Conservation (phyloP, 768 basidiomycete genomes). For the Pulveroboletus ravenelii region DNA sequence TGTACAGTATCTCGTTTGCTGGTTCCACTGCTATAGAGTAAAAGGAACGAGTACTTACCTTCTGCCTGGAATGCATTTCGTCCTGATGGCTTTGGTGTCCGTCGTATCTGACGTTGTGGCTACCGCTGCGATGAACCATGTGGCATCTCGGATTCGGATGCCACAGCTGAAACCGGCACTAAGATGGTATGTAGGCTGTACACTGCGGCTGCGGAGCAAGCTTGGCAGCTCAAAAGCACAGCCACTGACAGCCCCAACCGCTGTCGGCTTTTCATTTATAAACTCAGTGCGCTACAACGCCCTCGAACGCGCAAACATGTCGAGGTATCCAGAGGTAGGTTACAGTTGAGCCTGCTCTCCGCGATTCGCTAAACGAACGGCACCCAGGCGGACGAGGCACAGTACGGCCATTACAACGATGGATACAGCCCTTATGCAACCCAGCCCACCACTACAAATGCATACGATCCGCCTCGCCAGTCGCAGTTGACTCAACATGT, state of each 20-base stretch:
- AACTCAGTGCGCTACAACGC: conserved; percentile 2
- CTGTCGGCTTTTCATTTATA: conserved; percentile 3
- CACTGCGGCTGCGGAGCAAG: not conserved
- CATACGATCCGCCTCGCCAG: conserved; percentile 37
- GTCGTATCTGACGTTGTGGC: not conserved
- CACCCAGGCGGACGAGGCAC: conserved; percentile 59
- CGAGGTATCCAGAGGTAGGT: conserved; percentile 39
- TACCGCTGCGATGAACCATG: too few species aligned
- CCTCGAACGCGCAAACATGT: conserved; percentile 29
- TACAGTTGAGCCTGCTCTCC: not conserved
- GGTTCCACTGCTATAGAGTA: not conserved
- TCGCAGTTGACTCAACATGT: conserved; percentile 29
- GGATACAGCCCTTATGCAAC: conserved; percentile 52
- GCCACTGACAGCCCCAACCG: conserved; percentile 5
- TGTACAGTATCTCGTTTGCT: not conserved
- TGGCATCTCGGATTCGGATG: too few species aligned
- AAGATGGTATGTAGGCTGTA: too few species aligned
- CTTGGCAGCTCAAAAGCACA: conserved; percentile 1
- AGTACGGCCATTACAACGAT: conserved; percentile 61
- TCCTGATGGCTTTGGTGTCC: not conserved
- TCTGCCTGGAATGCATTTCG: not conserved
- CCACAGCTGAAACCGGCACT: too few species aligned
- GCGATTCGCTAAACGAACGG: conserved; percentile 1
- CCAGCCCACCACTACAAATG: conserved; percentile 29
- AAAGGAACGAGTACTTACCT: not conserved